Conservation (phyloP, 2,329 filamentous ascomycete genomes). For the Nemania diffusa region DNA sequence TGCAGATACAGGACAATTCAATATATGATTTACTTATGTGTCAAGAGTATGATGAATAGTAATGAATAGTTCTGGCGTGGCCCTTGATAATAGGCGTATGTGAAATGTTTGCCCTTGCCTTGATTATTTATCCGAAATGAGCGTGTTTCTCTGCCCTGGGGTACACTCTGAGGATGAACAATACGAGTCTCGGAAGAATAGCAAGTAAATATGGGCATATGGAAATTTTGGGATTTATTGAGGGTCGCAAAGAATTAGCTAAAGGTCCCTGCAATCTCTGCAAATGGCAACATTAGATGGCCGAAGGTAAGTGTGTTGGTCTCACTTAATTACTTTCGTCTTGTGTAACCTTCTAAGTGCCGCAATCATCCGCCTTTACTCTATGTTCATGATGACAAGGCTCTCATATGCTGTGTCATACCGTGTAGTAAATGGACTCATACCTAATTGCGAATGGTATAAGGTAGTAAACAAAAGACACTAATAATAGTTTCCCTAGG, state of each 20-base stretch:
- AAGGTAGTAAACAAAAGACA: not conserved
- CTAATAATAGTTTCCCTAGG: not conserved
- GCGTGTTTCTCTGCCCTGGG: not conserved
- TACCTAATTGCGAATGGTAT: not conserved
- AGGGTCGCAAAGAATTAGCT: not conserved
- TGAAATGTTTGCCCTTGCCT: conserved; percentile 4
- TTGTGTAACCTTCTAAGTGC: not conserved
- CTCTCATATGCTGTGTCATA: not conserved
- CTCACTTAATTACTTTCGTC: not conserved
- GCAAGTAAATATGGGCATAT: conserved; percentile 24
- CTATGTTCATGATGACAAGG: not conserved
- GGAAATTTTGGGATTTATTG: not conserved
- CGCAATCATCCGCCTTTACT: not conserved
- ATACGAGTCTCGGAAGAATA: not conserved
- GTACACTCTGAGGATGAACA: not conserved
- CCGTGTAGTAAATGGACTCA: conserved; percentile 5
- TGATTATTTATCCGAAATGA: conserved; percentile 29
- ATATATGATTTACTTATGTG: not conserved
- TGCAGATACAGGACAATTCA: not conserved
- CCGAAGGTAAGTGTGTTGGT: not conserved
- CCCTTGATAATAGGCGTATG: conserved; percentile 1
- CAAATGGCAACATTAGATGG: not conserved
- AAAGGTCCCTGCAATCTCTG: not conserved
- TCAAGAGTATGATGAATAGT: not conserved
- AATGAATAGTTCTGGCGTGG: not conserved